Evolutionary conservation across 768 basidiomycete genomes (phyloP), one percentile per base, ranked within the genome.

Genomic region (Agrocybe pediades): DNA sequence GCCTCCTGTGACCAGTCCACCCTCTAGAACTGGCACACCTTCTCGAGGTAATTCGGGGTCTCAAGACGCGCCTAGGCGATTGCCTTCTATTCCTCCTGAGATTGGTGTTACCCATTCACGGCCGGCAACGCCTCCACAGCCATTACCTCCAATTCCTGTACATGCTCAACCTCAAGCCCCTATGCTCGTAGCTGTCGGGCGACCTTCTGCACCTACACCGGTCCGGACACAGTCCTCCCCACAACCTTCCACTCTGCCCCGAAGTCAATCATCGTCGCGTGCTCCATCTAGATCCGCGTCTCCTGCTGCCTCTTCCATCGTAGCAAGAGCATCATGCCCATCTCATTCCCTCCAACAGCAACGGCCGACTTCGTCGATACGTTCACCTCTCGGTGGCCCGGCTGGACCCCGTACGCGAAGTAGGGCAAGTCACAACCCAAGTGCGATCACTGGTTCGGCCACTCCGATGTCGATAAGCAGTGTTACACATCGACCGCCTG

Each of bases 361-460:
- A 46, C 49, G 36, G 40, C 56, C 53, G 20, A 17, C 46, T 41
- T 57, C 33, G 11, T 36, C 60, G 13, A 53, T 60, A 0, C 64
- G 67, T 3, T 67, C 66, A 3, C 65, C 66, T 7, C 57, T 63
- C 16, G 55, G 51, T 39, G 65, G 64, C 1, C 67, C 68, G 16
- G 56, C 61, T 40, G 67, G 67, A 16, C 67, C 67, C 13, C 59
- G 68, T 24, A 63, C 60, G 17, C 48, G 54, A 29, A 55, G 51
- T 24, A 54, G 54, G 44, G 48, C 47, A 29, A 60, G 58, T 47
- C 47, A 58, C 24, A 43, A 57, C 30, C 3, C 33, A 36, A n/a
- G 13, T 13, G 33, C 53, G 3, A 36, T 29, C 8, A n/a, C n/a
- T n/a, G n/a, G n/a, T n/a, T n/a, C n/a, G n/a, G n/a, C n/a, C n/a